phyloP scores from a whole-genome alignment of 2,329 filamentous ascomycete genomes.

The Cercospora sojina region DNA sequence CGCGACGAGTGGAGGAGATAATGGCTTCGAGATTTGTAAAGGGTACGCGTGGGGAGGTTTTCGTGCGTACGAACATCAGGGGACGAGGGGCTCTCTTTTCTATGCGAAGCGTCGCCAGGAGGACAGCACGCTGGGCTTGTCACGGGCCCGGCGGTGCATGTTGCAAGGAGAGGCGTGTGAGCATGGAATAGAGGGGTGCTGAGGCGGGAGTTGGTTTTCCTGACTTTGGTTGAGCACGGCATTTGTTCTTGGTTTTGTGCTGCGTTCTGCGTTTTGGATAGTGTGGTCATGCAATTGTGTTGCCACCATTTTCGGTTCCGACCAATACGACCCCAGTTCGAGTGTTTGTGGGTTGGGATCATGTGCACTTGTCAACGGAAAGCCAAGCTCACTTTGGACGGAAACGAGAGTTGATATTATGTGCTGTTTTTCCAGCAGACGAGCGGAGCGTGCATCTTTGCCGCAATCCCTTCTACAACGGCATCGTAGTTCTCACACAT shows the following conservation, averaged over 20 bases:
- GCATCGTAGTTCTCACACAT: background rate
- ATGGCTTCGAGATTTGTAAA: constrained; percentile 16
- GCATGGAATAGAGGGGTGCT: background rate
- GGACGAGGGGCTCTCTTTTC: constrained; percentile 16
- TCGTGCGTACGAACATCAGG: constrained; percentile 2
- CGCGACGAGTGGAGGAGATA: constrained; percentile 10
- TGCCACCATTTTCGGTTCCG: background rate
- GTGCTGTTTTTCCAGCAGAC: background rate
- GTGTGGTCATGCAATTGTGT: constrained; percentile 11
- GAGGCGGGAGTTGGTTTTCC: background rate
- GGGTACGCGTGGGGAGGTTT: constrained; percentile 17
- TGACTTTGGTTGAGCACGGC: background rate
- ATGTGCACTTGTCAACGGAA: background rate
- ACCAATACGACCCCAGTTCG: background rate
- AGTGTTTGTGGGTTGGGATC: background rate
- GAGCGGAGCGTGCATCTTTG: background rate
- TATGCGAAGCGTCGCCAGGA: background rate
- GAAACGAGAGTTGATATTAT: background rate
- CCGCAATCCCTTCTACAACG: background rate
- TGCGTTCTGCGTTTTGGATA: constrained; percentile 8
- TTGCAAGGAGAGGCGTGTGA: background rate
- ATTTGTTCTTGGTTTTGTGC: background rate
- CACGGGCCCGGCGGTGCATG: background rate
- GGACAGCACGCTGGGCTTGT: background rate
- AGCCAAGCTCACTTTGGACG: background rate